These are phyloP conservation scores for Tricholoma hemisulphureum DNA, from an alignment of 768 basidiomycete genomes.

Conservation along the genomic window DNA sequence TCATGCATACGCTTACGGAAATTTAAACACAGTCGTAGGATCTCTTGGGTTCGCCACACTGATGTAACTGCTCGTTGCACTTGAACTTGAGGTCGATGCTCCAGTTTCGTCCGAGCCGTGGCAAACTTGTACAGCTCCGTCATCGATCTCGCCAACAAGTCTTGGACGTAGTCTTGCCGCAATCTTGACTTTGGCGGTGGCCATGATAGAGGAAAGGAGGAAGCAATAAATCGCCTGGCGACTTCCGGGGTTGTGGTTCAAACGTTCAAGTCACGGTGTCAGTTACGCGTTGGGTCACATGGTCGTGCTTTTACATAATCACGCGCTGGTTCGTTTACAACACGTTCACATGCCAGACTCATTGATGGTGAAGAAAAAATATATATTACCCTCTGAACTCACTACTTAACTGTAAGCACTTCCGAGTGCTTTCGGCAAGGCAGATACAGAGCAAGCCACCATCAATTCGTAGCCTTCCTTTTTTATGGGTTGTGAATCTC, in stretches of 20 bases:
- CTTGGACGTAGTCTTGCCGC: conserved; percentile 69
- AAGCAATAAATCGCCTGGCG: background rate
- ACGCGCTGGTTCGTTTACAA: too few species aligned
- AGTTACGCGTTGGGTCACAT: conserved; percentile 13
- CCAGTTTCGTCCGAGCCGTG: conserved; percentile 36
- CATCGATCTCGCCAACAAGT: conserved; percentile 60
- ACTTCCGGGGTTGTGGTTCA: conserved; percentile 5
- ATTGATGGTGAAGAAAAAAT: too few species aligned
- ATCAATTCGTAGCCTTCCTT: too few species aligned
- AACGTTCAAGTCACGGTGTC: conserved; percentile 1
- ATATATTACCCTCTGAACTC: too few species aligned
- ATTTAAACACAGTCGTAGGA: conserved; percentile 68
- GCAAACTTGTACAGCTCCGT: conserved; percentile 56
- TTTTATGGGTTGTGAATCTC: too few species aligned
- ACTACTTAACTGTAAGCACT: too few species aligned
- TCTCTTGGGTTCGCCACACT: conserved; percentile 72
- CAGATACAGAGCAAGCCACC: too few species aligned
- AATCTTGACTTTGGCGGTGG: conserved; percentile 61
- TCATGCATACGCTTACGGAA: conserved; percentile 51
- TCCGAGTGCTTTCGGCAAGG: too few species aligned
- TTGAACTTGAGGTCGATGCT: conserved; percentile 25
- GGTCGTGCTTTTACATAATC: conserved; percentile 5
- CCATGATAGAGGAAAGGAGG: conserved; percentile 19
- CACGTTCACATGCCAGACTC: too few species aligned
- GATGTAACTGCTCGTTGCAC: conserved; percentile 49